phyloP scores from a whole-genome alignment of 768 basidiomycete species.

The Hemileccinum rubropunctum region DNA sequence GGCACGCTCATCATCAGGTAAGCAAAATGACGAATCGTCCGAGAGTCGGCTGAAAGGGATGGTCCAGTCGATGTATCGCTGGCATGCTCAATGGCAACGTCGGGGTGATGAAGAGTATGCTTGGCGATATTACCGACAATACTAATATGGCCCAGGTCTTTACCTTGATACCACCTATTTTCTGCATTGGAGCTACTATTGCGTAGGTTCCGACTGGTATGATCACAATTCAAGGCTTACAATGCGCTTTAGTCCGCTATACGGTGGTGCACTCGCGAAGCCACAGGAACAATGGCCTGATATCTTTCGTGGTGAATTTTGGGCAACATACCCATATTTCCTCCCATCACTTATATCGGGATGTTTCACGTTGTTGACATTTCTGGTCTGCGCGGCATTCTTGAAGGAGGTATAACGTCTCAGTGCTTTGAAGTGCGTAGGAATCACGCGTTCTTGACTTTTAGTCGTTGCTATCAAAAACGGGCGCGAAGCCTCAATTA shows the following conservation, averaged over 20 bases:
- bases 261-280: slow-evolving; percentile 54
- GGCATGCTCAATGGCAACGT: slow-evolving; percentile 39
- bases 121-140: slow-evolving; percentile 56
- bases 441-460: not conserved
- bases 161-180: slow-evolving; percentile 27
- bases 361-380: slow-evolving; percentile 8
- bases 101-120: slow-evolving; percentile 67
- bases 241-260: slow-evolving; percentile 44
- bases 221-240: not conserved
- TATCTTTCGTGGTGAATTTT: slow-evolving; percentile 42
- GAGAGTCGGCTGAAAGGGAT: not conserved
- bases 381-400: slow-evolving; percentile 19
- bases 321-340: slow-evolving; percentile 37
- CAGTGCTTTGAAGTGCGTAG: not conserved
- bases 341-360: slow-evolving; percentile 33
- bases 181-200: slow-evolving; percentile 31
- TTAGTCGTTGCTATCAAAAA: slow-evolving; percentile 27
- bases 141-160: slow-evolving; percentile 37
- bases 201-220: slow-evolving; percentile 16
- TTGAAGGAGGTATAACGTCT: slow-evolving; percentile 30
- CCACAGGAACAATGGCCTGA: slow-evolving; percentile 55
- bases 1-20: slow-evolving; percentile 55
- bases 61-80: slow-evolving; percentile 32
- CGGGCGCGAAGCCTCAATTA: not conserved
- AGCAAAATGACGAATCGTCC: not conserved